Evolutionary conservation across 805 yeast species (phyloP).

Genomic region (Wickerhamomyces xylosicus): DNA sequence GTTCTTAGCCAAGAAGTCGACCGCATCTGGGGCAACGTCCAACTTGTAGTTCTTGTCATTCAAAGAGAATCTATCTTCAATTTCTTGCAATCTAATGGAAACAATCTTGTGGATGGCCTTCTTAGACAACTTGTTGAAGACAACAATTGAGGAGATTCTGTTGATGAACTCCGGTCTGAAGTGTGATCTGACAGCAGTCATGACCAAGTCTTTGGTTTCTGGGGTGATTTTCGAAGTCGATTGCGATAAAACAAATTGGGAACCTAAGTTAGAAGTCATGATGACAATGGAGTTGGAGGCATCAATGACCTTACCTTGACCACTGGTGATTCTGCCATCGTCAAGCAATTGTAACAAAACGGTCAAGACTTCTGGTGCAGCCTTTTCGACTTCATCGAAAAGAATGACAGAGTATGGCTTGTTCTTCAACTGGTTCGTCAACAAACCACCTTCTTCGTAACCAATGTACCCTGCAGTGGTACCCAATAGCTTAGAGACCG

Average conservation of each 20-base stretch:
- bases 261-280: constrained; percentile 97
- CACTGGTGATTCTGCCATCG: constrained; percentile 92
- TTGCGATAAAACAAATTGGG: constrained; percentile 71
- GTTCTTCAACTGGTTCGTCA: constrained; percentile 85
- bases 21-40: constrained; percentile 64
- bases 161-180: constrained; percentile 97
- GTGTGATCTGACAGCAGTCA: constrained; percentile 76
- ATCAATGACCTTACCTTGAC: constrained; percentile 88
- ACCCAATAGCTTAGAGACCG: constrained; percentile 90
- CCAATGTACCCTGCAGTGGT: constrained; percentile 98
- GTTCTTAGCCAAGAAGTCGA: constrained; percentile 69
- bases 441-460: constrained; percentile 93
- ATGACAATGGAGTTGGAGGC: constrained; percentile 88
- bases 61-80: constrained; percentile 73
- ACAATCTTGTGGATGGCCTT: constrained; percentile 91
- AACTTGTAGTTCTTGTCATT: constrained; percentile 74
- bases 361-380: constrained; percentile 95
- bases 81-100: constrained; percentile 71
- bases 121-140: constrained; percentile 86
- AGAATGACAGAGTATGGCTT: constrained; percentile 93
- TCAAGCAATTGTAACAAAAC: constrained; percentile 86
- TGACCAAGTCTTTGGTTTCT: constrained; percentile 65
- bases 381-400: constrained; percentile 97
- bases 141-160: constrained; percentile 87
- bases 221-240: constrained; percentile 54